Evolutionary conservation across 1,139 yeast species (phyloP).

Genomic region (Citeromyces hawaiiensis): DNA sequence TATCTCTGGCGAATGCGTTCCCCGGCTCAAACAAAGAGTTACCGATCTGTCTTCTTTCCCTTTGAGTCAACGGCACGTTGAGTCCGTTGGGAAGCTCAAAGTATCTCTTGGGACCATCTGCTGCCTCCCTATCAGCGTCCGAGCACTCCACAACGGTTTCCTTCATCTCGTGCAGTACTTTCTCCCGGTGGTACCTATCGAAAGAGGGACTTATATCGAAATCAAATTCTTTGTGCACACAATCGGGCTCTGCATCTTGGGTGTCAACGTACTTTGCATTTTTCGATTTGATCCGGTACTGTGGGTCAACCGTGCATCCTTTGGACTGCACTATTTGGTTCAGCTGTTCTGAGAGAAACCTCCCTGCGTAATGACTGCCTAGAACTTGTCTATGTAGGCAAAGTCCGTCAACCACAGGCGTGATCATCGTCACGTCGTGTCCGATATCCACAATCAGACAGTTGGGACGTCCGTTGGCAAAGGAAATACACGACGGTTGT

Average conservation of each 20-base stretch:
- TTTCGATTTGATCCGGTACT: constrained; percentile 23
- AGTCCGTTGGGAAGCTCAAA: constrained; percentile 79
- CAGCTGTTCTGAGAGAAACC: constrained; percentile 32
- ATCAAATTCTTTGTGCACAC: constrained; percentile 12
- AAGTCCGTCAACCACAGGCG: constrained; percentile 92
- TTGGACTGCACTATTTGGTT: constrained; percentile 12
- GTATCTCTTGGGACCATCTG: constrained; percentile 22
- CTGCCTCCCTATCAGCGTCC: constrained; percentile 9
- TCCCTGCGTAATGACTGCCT: constrained; percentile 58
- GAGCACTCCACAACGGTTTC: constrained; percentile 29
- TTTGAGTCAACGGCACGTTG: constrained; percentile 30
- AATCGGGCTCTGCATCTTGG: constrained; percentile 14
- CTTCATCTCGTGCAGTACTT: constrained; percentile 45
- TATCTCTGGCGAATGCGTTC: constrained; percentile 10
- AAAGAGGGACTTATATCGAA: constrained; percentile 25
- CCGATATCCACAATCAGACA: constrained; percentile 92
- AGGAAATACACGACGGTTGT: constrained; percentile 80
- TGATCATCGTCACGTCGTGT: constrained; percentile 68
- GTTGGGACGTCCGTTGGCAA: constrained; percentile 88
- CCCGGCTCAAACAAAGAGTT: constrained; percentile 64
- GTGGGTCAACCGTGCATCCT: constrained; percentile 16
- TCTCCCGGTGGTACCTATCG: constrained; percentile 17
- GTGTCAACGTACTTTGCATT: constrained; percentile 16
- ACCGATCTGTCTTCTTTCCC: constrained; percentile 55
- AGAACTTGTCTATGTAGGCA: constrained; percentile 62